These are phyloP conservation scores for Salvia sclarea DNA, from an alignment of 305 asterid species.

Conservation along the genomic window DNA sequence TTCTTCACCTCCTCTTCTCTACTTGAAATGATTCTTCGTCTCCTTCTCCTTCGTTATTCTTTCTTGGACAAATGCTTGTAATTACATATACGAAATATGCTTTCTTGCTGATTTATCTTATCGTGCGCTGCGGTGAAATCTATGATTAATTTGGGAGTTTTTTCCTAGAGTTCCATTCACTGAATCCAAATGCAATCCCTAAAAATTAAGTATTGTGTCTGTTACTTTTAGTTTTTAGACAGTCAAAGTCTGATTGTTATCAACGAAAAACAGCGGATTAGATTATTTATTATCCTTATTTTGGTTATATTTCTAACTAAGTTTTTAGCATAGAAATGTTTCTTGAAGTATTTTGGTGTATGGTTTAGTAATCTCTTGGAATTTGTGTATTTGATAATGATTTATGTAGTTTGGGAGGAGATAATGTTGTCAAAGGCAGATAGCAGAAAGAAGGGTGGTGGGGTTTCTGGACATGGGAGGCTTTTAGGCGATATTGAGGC, in stretches of 20 bases:
- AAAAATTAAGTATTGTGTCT: neutral
- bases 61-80: too few relatives aligned
- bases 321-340: slow-evolving; percentile 1
- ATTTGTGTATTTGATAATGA: slow-evolving; percentile 34
- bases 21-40: slow-evolving; percentile 34
- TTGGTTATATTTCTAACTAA: neutral
- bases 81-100: neutral
- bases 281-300: neutral
- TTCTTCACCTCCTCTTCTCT: slow-evolving; percentile 28
- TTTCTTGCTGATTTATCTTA: slow-evolving; percentile 18
- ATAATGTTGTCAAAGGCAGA: slow-evolving; percentile 70
- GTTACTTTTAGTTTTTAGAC: slow-evolving; percentile 16
- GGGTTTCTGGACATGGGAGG: slow-evolving; percentile 61
- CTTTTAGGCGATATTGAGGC: slow-evolving; percentile 71
- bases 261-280: neutral
- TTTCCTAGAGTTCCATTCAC: neutral
- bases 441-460: slow-evolving; percentile 64
- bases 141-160: slow-evolving; percentile 24
- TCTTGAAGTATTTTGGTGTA: slow-evolving; percentile 16
- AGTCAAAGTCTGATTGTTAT: neutral
- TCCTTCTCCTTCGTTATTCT: neutral
- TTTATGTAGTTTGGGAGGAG: slow-evolving; percentile 42
- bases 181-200: slow-evolving; percentile 15
- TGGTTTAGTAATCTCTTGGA: slow-evolving; percentile 20
- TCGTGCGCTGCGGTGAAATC: slow-evolving; percentile 24